Evolutionary conservation across 179 eudicot species (phyloP), one percentile per base, ranked within the genome.

Genomic region (Beta lomatogona): DNA sequence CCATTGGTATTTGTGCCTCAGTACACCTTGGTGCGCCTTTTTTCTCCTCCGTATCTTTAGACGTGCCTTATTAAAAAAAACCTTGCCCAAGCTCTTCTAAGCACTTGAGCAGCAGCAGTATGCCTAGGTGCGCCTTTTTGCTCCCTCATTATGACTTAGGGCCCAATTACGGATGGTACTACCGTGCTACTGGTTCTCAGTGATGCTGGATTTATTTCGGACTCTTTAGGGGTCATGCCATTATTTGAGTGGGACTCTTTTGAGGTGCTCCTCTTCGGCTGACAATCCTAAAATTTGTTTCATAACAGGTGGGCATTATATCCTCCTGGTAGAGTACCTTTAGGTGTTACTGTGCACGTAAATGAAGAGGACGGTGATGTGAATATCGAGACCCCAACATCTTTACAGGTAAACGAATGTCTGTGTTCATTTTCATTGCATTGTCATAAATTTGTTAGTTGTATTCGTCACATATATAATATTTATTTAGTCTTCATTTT

Each of bases 271-370:
- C 44, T 74, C 66, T 53, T 77, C 66, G 67, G 59, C 48, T 77
- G 48, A 16, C 71, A 13, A 79, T 45, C 16, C 73, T 75, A 25
- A 78, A 22, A 75, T 57, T 64, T 36, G 57, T 82, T 36, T 45
- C 61, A 8, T 65, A 50, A 75, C 81, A 96, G 99, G 89, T 96
- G 99, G 99, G 99, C 99, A 45, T 77, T 96, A 82, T 96, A 96
- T 90, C 99, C 99, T 81, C 99, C 99, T 48, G 99, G 99, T 84
- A 96, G 91, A 88, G 99, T 96, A 69, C 99, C 99, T 85, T 87
- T 86, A 79, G 99, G 99, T 84, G 99, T 96, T 77, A 96, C 93
- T 41, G 98, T 96, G 64, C 96, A 96, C 82, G 98, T 96, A 67
- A 92, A 96, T 88, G 98, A 96, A 73, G 97, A 96, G 80, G 98